Evolutionary conservation across 495 filamentous ascomycete genomes (phyloP), one percentile per base, ranked within the genome.

Genomic region (Xylaria palmicola): DNA sequence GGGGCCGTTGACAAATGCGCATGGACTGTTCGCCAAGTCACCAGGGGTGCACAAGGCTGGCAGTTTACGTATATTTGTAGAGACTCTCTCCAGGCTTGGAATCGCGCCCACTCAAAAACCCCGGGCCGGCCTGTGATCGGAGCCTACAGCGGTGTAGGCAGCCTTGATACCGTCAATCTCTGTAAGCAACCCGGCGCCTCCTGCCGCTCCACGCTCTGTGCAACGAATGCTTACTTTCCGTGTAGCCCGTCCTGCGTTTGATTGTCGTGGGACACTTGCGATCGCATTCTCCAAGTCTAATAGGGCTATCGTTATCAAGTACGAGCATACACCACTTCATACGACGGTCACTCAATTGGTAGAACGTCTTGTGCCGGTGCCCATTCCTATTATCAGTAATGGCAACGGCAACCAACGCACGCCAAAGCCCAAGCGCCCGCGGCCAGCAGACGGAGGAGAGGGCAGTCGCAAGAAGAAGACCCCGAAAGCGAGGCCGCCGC

Each of bases 21-120:
- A 20, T 82, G 79, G 79, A 60, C 59, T 4, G 68, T 78, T 41
- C 72, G 77, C 7, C 57, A 73, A 19, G 70, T 79, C 24, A 73
- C 75, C 15, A 67, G 70, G 36, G 68, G 40, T 22, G 66, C 76
- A 24, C 75, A 78, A 44, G 75, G 76, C 17, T 82, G 79, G 79
- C 74, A 68, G 5, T 81, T 82, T 50, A 74, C 68, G 13, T 79
- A 80, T 57, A 70, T 75, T 43, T 82, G 79, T 71, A 76, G 75
- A 63, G 75, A 75, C 64, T 82, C 79, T n/a, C 63, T 74, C 44
- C 69, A 74, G 63, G 70, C 70, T 15, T 82, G 79, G 79, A 68
- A 60, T 47, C 77, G 75, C n/a, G 73, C 77, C 37, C 64, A 66
- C 59, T 65, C 71, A 1, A 80, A 78, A 44, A 72, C 55, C 30